Evolutionary conservation across 2,329 filamentous ascomycete species (phyloP).

Genomic region (Stemphylium beticola): DNA sequence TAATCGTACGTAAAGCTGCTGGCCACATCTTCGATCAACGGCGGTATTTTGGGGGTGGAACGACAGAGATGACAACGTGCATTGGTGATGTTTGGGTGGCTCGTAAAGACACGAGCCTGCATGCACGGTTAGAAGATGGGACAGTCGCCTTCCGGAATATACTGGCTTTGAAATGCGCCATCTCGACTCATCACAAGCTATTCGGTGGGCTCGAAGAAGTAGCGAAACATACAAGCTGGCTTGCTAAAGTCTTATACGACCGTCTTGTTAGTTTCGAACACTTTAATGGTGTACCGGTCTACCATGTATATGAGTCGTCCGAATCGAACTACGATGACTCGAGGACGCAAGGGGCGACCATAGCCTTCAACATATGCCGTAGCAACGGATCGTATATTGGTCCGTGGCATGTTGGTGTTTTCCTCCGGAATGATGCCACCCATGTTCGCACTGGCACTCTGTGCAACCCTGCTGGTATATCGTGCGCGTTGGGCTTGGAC

Average conservation of each 20-base stretch:
- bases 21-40: slow-evolving; percentile 60
- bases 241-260: slow-evolving; percentile 59
- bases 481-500: slow-evolving; percentile 57
- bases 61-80: slow-evolving; percentile 63
- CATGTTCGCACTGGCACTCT: slow-evolving; percentile 66
- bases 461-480: slow-evolving; percentile 61
- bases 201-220: slow-evolving; percentile 66
- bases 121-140: slow-evolving; percentile 70
- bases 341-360: slow-evolving; percentile 63
- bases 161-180: slow-evolving; percentile 65
- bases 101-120: slow-evolving; percentile 60
- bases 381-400: slow-evolving; percentile 61
- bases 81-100: slow-evolving; percentile 61
- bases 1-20: slow-evolving; percentile 78
- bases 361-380: slow-evolving; percentile 68
- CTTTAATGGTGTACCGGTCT: slow-evolving; percentile 59
- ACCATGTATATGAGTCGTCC: slow-evolving; percentile 62
- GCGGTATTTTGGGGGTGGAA: slow-evolving; percentile 72
- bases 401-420: slow-evolving; percentile 65
- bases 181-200: slow-evolving; percentile 62
- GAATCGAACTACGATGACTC: slow-evolving; percentile 58
- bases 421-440: slow-evolving; percentile 62
- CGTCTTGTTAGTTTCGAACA: slow-evolving; percentile 59
- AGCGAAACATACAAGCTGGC: slow-evolving; percentile 63
- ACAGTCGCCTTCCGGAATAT: slow-evolving; percentile 71